Conservation (phyloP, 768 basidiomycete species). For the Erythrobasidium yunnanense region DNA sequence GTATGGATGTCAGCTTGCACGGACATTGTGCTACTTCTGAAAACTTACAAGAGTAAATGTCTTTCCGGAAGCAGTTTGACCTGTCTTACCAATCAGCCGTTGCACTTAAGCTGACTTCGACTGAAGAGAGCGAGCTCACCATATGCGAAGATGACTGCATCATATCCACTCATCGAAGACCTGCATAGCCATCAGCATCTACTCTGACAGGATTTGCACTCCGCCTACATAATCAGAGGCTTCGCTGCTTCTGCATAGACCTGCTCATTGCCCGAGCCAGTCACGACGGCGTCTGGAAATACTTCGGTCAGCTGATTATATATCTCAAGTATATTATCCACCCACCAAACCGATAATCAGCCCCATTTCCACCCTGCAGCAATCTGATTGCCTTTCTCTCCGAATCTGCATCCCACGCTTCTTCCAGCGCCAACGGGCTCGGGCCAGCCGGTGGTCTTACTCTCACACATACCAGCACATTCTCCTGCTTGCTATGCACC, state of each 20-base stretch:
- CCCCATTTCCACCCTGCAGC: neutral
- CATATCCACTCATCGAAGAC: slow-evolving; percentile 87
- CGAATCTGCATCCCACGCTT: slow-evolving; percentile 29
- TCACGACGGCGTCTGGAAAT: slow-evolving; percentile 36
- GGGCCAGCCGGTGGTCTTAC: slow-evolving; percentile 32
- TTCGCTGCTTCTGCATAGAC: slow-evolving; percentile 34
- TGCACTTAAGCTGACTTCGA: neutral
- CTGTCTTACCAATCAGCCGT: slow-evolving; percentile 14
- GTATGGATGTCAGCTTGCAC: neutral
- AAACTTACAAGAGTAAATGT: slow-evolving; percentile 49
- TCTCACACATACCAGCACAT: slow-evolving; percentile 35
- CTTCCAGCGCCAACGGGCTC: slow-evolving; percentile 7
- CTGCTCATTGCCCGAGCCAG: slow-evolving; percentile 32
- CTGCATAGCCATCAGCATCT: neutral
- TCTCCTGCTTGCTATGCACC: slow-evolving; percentile 20
- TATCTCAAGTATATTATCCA: neutral
- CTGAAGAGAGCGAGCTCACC: slow-evolving; percentile 29
- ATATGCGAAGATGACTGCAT: slow-evolving; percentile 82
- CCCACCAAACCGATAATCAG: slow-evolving; percentile 30
- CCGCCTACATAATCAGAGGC: slow-evolving; percentile 33
- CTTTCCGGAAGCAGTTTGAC: slow-evolving; percentile 72
- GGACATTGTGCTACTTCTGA: neutral
- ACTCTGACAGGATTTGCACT: neutral
- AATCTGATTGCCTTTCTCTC: neutral
- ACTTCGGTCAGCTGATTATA: neutral